A percentile compares a stretch with the other conserved stretches of the same genome.
phyloP scores from a whole-genome alignment of 2,329 filamentous ascomycete genomes.

The Neodidymelliopsis sp. region DNA sequence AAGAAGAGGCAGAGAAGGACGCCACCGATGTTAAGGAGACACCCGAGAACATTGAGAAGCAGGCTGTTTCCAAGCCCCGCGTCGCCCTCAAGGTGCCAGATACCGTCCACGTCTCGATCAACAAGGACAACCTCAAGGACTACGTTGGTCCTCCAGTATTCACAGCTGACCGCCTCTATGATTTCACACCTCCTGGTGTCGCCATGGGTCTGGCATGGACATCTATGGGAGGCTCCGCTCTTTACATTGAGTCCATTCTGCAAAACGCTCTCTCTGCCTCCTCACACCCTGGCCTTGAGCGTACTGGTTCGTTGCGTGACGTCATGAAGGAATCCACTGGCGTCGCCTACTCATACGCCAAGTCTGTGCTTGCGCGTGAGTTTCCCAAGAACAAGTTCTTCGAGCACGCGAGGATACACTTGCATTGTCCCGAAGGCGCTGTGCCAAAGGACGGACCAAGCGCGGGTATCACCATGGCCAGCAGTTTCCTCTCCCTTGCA shows the following conservation, averaged over 20 bases:
- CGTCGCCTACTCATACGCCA: conserved; percentile 96
- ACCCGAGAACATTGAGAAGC: conserved; percentile 62
- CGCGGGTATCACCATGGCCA: conserved; percentile 98
- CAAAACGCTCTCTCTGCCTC: conserved; percentile 78
- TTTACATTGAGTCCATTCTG: conserved; percentile 97
- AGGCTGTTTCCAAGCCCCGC: conserved; percentile 72
- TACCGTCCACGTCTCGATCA: conserved; percentile 83
- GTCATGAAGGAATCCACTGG: conserved; percentile 98
- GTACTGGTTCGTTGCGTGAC: conserved; percentile 91
- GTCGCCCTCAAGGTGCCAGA: conserved; percentile 84
- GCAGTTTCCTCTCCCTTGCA: conserved; percentile 84
- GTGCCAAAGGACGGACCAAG: conserved; percentile 84
- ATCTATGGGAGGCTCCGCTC: conserved; percentile 91
- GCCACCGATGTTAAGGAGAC: conserved; percentile 68
- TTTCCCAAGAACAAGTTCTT: conserved; percentile 96
- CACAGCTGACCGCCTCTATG: conserved; percentile 94
- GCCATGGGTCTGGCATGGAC: conserved; percentile 99
- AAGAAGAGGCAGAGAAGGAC: conserved; percentile 75
- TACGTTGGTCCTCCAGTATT: conserved; percentile 97
- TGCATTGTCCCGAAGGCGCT: conserved; percentile 96
- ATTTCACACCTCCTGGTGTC: conserved; percentile 90
- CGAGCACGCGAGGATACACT: conserved; percentile 90
- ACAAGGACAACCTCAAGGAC: conserved; percentile 90
- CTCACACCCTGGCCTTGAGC: conserved; percentile 81
- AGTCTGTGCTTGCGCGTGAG: conserved; percentile 81